Conservation (phyloP, 2,329 filamentous ascomycete genomes). For the Myrmaecium sp. region DNA sequence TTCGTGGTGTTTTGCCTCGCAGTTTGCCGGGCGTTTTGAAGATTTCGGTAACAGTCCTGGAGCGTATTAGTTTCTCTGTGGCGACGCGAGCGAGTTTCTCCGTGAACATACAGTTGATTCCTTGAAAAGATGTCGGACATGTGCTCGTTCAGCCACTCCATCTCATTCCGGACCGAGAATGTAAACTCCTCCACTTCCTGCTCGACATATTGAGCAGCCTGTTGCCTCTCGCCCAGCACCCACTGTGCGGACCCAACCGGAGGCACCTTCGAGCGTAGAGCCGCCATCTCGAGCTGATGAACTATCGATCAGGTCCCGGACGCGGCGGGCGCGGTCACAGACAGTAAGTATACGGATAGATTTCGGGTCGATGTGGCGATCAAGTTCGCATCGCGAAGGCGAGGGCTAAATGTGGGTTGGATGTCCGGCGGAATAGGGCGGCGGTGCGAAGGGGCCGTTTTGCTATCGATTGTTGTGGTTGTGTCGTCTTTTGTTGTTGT, state of each 20-base stretch:
- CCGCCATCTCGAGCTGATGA: no score
- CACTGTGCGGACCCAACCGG: slow-evolving; percentile 70
- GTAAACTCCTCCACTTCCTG: slow-evolving; percentile 86
- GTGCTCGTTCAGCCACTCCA: slow-evolving; percentile 98
- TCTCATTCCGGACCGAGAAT: slow-evolving; percentile 79
- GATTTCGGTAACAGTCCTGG: slow-evolving; percentile 78
- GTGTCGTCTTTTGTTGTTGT: no score
- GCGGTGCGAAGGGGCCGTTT: no score
- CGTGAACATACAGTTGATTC: slow-evolving; percentile 57
- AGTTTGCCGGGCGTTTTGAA: slow-evolving; percentile 86
- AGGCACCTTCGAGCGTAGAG: slow-evolving; percentile 12
- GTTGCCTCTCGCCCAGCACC: slow-evolving; percentile 69
- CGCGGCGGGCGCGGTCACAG: no score
- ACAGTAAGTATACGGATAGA: no score
- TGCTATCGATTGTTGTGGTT: no score
- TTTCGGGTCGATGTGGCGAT: no score
- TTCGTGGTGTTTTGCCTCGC: slow-evolving; percentile 65
- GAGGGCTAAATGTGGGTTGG: no score
- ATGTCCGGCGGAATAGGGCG: no score
- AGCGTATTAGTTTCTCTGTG: slow-evolving; percentile 11
- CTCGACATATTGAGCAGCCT: slow-evolving; percentile 56
- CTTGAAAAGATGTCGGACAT: slow-evolving; percentile 87
- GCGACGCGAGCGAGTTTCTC: slow-evolving; percentile 3
- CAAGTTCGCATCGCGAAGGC: no score
- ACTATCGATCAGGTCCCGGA: no score